Conservation (phyloP, 2,329 filamentous ascomycete genomes). For the Hymenoscyphus repandus region DNA sequence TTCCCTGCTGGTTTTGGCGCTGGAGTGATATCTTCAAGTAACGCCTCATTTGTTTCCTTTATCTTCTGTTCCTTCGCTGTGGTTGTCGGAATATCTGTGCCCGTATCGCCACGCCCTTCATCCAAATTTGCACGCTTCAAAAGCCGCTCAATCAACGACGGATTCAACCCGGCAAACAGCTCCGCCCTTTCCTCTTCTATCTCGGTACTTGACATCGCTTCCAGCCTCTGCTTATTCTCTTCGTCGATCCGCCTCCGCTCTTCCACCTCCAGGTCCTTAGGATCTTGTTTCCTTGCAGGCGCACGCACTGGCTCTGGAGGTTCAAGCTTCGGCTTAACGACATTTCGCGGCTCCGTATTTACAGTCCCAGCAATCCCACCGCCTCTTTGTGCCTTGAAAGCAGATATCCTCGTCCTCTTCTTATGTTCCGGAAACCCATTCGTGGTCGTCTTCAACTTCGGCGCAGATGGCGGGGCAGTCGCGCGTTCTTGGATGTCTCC, state of each 20-base stretch:
- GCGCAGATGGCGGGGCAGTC: conserved; percentile 58
- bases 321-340: conserved; percentile 13
- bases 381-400: conserved; percentile 68
- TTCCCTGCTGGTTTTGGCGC: conserved; percentile 23
- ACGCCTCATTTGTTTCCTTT: not conserved
- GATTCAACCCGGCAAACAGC: conserved; percentile 71
- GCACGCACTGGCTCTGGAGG: conserved; percentile 16
- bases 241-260: conserved; percentile 73
- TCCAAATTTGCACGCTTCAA: conserved; percentile 40
- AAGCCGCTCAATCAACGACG: conserved; percentile 69
- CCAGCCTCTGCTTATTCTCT: conserved; percentile 72
- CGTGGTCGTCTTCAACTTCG: conserved; percentile 48
- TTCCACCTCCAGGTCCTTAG: conserved; percentile 36
- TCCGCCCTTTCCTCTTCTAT: conserved; percentile 78
- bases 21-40: conserved; percentile 13
- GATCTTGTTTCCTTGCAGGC: conserved; percentile 18
- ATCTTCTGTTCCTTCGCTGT: not conserved
- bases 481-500: conserved; percentile 76
- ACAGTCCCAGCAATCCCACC: conserved; percentile 8
- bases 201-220: conserved; percentile 73
- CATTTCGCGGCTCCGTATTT: conserved; percentile 14
- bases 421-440: conserved; percentile 88
- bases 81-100: conserved; percentile 13
- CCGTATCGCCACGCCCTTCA: conserved; percentile 30
- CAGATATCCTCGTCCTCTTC: conserved; percentile 65